Conservation (phyloP, 2,329 filamentous ascomycete species). For the Fusarium nelsonii region DNA sequence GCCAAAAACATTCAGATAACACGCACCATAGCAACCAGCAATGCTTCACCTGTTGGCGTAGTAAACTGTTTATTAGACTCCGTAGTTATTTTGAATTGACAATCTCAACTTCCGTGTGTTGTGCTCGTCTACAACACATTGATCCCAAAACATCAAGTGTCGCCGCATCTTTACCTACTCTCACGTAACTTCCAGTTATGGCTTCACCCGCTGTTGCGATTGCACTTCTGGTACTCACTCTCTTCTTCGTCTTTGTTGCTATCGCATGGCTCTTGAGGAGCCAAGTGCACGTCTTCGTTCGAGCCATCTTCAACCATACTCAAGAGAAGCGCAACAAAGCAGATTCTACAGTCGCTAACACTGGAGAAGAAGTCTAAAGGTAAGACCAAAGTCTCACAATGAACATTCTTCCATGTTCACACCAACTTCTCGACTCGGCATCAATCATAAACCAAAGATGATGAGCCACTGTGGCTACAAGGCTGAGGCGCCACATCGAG, state of each 20-base stretch:
- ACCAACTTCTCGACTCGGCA: not conserved
- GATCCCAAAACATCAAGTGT: constrained; percentile 1
- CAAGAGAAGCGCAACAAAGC: constrained; percentile 21
- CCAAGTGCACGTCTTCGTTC: constrained; percentile 50
- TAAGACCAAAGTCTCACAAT: not conserved
- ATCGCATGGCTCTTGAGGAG: constrained; percentile 50
- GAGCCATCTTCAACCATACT: constrained; percentile 43
- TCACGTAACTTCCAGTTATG: constrained; percentile 36
- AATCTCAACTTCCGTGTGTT: not conserved
- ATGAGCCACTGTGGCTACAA: constrained; percentile 44
- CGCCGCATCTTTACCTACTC: not conserved
- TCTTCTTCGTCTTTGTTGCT: constrained; percentile 49
- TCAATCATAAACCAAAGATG: not conserved
- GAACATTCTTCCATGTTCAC: not conserved
- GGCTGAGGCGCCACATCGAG: constrained; percentile 35
- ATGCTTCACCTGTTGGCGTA: not conserved
- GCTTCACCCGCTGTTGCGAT: constrained; percentile 48
- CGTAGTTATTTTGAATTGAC: not conserved
- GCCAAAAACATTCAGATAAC: not conserved
- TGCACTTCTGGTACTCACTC: constrained; percentile 50
- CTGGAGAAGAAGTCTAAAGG: constrained; percentile 31
- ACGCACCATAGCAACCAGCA: constrained; percentile 13
- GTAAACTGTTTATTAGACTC: not conserved
- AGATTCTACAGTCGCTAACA: constrained; percentile 21
- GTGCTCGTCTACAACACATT: not conserved